Base-by-base conservation (phyloP, 2,329 filamentous ascomycete species). In the Cladosporium sp. region DNA sequence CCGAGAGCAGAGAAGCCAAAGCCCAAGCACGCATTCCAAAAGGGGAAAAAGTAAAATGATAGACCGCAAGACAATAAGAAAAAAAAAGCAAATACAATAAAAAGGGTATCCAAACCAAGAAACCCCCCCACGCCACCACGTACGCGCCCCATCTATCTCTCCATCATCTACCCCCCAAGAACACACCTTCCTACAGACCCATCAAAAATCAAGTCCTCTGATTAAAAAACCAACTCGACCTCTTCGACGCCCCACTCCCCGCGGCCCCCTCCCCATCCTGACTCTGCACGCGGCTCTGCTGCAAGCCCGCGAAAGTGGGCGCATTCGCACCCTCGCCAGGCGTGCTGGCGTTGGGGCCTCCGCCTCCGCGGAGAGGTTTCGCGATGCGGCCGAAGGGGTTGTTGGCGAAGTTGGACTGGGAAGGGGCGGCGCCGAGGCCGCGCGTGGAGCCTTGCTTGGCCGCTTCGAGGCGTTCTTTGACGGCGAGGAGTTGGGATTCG, bases 401-500 rank as follows among this genome's bases (percentile, higher is more conserved):
- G 62, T 82, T 82, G 43, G 78, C 81, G 29, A 71, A 72, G 22
- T 64, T 66, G 54, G 77, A 30, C 19, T 49, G 43, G 8, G 53
- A 45, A 3, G 55, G 54, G 70, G 54, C 71, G 49, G 58, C 6
- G 36, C 47, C 47, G 49, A 96, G 81, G 48, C 88, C 90, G 57
- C 90, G 85, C 9, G 91, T 95, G 57, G 87, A 93, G 62, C 91
- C 89, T 42, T 85, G 82, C 73, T 97, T 98, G 68, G 91, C 93
- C 46, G 89, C 87, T 72, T 98, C 93, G 58, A 98, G 85, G 55
- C 93, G 88, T 69, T 98, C 93, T 77, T 97, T 98, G 72, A 98
- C 93, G 45, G 91, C 90, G 38, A 90, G 87, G 67, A 98, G 87
- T 73, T 98, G 93, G 32, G 88, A 85, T 76, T 98, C 93, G 76